These are phyloP conservation scores for Huntiella decipiens DNA, from an alignment of 2,329 filamentous ascomycete genomes.

Conservation along the genomic window DNA sequence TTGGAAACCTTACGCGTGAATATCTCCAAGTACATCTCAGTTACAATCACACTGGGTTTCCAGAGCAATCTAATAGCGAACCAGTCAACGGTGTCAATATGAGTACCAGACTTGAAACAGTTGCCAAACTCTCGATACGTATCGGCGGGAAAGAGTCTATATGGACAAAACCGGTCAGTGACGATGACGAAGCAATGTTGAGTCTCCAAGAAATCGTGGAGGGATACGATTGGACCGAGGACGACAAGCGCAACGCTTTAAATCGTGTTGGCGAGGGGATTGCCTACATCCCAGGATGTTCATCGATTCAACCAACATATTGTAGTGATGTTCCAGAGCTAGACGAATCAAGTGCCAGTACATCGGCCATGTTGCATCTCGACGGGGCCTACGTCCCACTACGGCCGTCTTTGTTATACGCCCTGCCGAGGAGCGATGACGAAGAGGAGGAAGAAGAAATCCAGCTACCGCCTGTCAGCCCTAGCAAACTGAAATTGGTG, in stretches of 20 bases:
- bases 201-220: constrained; percentile 12
- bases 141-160: constrained; percentile 28
- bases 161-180: constrained; percentile 23
- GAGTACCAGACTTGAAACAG: constrained; percentile 32
- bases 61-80: constrained; percentile 12
- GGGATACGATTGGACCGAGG: constrained; percentile 9
- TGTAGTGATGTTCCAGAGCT: background rate
- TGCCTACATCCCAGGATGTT: too few relatives aligned
- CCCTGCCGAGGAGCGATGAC: background rate
- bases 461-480: constrained; percentile 9
- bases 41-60: constrained; percentile 39
- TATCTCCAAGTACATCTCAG: constrained; percentile 33
- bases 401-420: too few relatives aligned
- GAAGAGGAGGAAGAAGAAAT: background rate
- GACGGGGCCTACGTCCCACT: too few relatives aligned
- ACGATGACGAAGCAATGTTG: constrained; percentile 22
- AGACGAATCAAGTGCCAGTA: background rate
- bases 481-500: constrained; percentile 6
- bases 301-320: background rate
- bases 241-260: constrained; percentile 4
- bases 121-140: constrained; percentile 30
- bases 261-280: constrained; percentile 5
- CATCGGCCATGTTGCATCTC: background rate
- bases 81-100: constrained; percentile 7
- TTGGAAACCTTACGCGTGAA: constrained; percentile 28